Evolutionary conservation across 2,329 filamentous ascomycete genomes (phyloP).

Genomic region (Pseudomassariella vexata): DNA sequence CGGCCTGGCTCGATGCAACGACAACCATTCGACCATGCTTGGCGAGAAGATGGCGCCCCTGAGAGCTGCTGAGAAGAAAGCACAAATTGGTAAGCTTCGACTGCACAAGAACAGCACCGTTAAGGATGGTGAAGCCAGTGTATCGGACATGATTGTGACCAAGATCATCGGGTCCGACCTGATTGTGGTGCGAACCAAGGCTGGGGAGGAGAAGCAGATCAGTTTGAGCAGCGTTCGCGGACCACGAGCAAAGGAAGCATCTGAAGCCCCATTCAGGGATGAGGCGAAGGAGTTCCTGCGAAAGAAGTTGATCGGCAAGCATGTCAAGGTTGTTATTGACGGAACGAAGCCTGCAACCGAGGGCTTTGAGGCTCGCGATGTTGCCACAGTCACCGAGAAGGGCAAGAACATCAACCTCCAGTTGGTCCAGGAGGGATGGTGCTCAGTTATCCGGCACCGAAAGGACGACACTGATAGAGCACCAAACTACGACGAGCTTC

Average conservation of each 20-base stretch:
- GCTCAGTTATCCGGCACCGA: slow-evolving; percentile 88
- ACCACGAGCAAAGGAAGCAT: slow-evolving; percentile 80
- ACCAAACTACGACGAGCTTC: slow-evolving; percentile 85
- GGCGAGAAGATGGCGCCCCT: slow-evolving; percentile 82
- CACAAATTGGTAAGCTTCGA: slow-evolving; percentile 70
- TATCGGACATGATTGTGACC: slow-evolving; percentile 75
- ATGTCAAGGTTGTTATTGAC: slow-evolving; percentile 83
- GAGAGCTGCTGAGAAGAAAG: slow-evolving; percentile 79
- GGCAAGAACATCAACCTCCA: slow-evolving; percentile 81
- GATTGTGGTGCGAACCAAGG: slow-evolving; percentile 78
- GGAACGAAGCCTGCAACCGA: slow-evolving; percentile 85
- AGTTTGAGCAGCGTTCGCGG: slow-evolving; percentile 90
- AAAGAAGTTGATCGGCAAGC: slow-evolving; percentile 92
- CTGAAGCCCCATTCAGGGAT: slow-evolving; percentile 81
- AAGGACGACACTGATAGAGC: slow-evolving; percentile 93
- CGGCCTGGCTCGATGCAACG: slow-evolving; percentile 85
- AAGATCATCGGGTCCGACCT: slow-evolving; percentile 87
- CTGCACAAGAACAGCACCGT: slow-evolving; percentile 77
- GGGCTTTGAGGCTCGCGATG: slow-evolving; percentile 89
- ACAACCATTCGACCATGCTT: slow-evolving; percentile 91
- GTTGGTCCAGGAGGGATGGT: slow-evolving; percentile 89
- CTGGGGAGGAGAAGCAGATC: slow-evolving; percentile 80
- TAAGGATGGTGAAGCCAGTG: slow-evolving; percentile 57
- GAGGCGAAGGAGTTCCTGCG: slow-evolving; percentile 95
- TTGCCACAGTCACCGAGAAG: slow-evolving; percentile 78